These are phyloP conservation scores for Pseudomassariella vexata DNA, from an alignment of 2,329 filamentous ascomycete genomes.

Conservation along the genomic window DNA sequence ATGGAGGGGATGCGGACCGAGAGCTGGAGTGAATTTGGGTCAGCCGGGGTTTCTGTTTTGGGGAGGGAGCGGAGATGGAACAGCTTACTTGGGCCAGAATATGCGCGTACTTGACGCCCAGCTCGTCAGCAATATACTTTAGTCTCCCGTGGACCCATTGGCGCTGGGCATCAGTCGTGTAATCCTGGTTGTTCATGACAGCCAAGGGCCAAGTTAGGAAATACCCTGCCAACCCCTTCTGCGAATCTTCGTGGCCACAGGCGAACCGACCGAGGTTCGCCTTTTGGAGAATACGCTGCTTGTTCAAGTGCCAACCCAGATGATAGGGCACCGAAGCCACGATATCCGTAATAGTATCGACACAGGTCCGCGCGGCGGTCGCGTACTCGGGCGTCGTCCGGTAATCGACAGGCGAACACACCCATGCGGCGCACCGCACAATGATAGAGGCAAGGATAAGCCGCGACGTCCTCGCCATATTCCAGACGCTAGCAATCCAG, in stretches of 20 bases:
- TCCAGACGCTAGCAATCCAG: slow-evolving; percentile 53
- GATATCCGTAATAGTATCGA: slow-evolving; percentile 51
- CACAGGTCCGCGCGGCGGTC: slow-evolving; percentile 43
- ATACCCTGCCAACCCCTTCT: slow-evolving; percentile 52
- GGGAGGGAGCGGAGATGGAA: slow-evolving; percentile 6
- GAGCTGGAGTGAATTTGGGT: slow-evolving; percentile 30
- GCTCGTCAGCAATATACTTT: slow-evolving; percentile 45
- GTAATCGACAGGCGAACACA: slow-evolving; percentile 55
- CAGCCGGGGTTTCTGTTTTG: slow-evolving; percentile 1
- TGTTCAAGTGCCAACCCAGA: slow-evolving; percentile 51
- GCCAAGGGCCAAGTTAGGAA: slow-evolving; percentile 55
- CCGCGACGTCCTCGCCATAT: slow-evolving; percentile 46
- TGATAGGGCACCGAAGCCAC: slow-evolving; percentile 57
- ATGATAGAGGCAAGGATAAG: slow-evolving; percentile 50
- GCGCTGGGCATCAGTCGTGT: slow-evolving; percentile 52
- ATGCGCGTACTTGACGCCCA: slow-evolving; percentile 54
- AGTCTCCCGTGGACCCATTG: slow-evolving; percentile 50
- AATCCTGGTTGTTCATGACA: slow-evolving; percentile 50
- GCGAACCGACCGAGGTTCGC: slow-evolving; percentile 39
- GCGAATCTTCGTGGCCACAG: slow-evolving; percentile 41
- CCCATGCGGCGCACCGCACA: slow-evolving; percentile 56
- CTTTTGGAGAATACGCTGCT: slow-evolving; percentile 32
- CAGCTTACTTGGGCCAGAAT: slow-evolving; percentile 45
- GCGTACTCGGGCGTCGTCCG: slow-evolving; percentile 58
- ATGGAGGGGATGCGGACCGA: slow-evolving; percentile 56